phyloP scores from a whole-genome alignment of 352 stramenopile genomes.

The Pythium pyrilobum region DNA sequence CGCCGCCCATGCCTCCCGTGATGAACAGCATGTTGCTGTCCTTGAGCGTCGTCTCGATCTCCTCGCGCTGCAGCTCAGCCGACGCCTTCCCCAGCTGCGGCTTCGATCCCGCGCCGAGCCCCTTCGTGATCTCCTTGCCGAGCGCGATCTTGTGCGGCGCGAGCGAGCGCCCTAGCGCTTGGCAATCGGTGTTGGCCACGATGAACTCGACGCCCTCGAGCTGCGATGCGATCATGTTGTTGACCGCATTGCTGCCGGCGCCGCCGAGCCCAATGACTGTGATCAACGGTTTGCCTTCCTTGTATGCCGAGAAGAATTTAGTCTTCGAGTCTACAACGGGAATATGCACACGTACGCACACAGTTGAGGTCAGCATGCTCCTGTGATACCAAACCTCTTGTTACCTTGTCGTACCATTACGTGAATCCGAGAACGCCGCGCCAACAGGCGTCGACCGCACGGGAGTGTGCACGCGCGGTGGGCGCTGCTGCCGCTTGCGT shows the following conservation, averaged over 20 bases:
- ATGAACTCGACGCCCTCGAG: slow-evolving; percentile 93
- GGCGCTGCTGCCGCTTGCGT: slow-evolving; percentile 24
- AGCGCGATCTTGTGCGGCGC: slow-evolving; percentile 79
- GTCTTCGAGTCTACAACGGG: slow-evolving; percentile 32
- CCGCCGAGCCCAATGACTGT: slow-evolving; percentile 82
- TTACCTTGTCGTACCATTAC: slow-evolving; percentile 7
- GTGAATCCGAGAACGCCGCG: slow-evolving; percentile 6
- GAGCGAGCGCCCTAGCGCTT: slow-evolving; percentile 78
- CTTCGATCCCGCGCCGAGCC: slow-evolving; percentile 76
- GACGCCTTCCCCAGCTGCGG: slow-evolving; percentile 73
- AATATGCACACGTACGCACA: not conserved
- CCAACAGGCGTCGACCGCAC: slow-evolving; percentile 4
- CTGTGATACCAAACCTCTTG: too few relatives aligned
- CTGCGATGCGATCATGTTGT: slow-evolving; percentile 89
- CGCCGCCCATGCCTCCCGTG: slow-evolving; percentile 93
- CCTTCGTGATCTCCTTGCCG: slow-evolving; percentile 81
- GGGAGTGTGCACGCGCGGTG: slow-evolving; percentile 11
- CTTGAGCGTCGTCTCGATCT: slow-evolving; percentile 87
- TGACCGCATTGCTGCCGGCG: slow-evolving; percentile 82
- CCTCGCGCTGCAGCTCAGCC: slow-evolving; percentile 81
- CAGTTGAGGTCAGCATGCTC: too few relatives aligned
- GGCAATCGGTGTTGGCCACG: slow-evolving; percentile 95
- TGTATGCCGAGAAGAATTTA: slow-evolving; percentile 48
- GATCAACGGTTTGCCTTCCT: slow-evolving; percentile 82
- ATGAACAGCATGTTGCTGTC: slow-evolving; percentile 96